phyloP scores from a whole-genome alignment of 2,329 filamentous ascomycete species.

The Dactylonectria macrodidyma region DNA sequence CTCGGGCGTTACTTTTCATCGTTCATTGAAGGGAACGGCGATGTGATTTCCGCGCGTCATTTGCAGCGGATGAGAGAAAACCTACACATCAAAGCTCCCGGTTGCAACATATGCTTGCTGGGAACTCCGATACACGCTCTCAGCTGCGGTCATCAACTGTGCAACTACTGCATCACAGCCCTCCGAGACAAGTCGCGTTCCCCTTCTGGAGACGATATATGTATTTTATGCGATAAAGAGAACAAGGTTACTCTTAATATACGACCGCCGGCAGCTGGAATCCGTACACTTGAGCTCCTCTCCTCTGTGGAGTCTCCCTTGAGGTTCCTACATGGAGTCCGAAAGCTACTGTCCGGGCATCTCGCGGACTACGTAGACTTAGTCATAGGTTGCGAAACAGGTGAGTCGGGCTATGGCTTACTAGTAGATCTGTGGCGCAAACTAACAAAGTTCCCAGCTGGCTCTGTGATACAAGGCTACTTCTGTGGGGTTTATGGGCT shows the following conservation, averaged over 20 bases:
- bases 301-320: background rate
- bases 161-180: background rate
- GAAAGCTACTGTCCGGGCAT: background rate
- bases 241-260: background rate
- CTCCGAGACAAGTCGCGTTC: background rate
- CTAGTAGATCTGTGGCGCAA: background rate
- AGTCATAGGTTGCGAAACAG: background rate
- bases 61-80: background rate
- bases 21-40: background rate
- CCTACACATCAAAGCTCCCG: background rate
- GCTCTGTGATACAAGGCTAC: background rate
- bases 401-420: background rate
- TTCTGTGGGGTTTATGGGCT: background rate
- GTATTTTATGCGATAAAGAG: background rate
- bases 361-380: background rate
- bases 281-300: background rate
- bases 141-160: background rate
- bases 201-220: background rate
- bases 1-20: background rate
- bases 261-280: background rate
- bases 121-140: background rate
- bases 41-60: background rate
- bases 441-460: background rate
- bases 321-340: background rate
- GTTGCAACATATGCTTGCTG: background rate